Base-by-base conservation (phyloP, 2,329 filamentous ascomycete species). In the Monosporascus sp. region DNA sequence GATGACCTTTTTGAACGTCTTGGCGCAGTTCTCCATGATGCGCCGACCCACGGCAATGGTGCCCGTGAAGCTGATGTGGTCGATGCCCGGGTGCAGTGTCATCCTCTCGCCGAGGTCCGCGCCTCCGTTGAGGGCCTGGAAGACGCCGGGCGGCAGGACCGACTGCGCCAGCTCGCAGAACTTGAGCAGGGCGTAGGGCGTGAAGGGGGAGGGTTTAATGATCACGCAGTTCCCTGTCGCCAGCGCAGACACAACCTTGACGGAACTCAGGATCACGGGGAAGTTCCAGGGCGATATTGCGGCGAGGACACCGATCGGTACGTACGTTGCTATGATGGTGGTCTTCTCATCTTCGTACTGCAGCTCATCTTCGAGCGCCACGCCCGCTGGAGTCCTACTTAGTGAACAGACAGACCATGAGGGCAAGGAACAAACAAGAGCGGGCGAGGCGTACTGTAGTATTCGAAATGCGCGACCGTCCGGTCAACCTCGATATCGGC, bases 271-370 rank as follows among this genome's bases (percentile, higher is more conserved):
- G 52, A 75, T 70, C 27, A 77, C 58, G 1, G 75, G 75, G 58
- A 76, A 84, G 63, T 85, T 85, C 82, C 82, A 85, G 1, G 81
- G 81, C 24, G 79, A 77, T 58, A 84, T 84, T 53, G 76, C 82
- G 14, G 72, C 79, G 2, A 75, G 70, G 5, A 79, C 71, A 37
- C 79, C 79, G 39, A 80, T 68, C 0, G 79, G 78, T 20, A 66
- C 65, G 58, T 75, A 74, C 3, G 70, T 74, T 2, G 70, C 70
- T 18, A 75, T 63, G 58, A 78, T 67, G 27, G 65, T 67, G 45
- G 70, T 59, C 14, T 66, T 69, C 14, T 73, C 72, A 48, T 73
- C 74, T 38, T 81, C 77, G 56, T 74, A 71, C 51, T 80, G 65
- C 53, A 78, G 59, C 43, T 77, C 73, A 51, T 77, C 74, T 44